phyloP scores from a whole-genome alignment of 495 filamentous ascomycete genomes.

The Penicillium parvum region DNA sequence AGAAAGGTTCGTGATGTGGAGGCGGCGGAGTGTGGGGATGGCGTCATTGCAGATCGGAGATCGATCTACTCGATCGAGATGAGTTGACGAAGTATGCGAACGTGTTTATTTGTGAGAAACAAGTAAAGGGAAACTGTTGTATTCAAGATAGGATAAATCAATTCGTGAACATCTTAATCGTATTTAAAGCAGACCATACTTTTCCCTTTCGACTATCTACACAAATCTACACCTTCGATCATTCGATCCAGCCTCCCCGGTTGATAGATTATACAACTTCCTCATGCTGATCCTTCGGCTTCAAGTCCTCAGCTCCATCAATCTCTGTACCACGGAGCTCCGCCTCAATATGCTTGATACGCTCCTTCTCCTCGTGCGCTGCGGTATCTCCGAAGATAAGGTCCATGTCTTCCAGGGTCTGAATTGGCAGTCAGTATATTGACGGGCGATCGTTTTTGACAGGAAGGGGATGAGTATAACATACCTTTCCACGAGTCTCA shows the following conservation, averaged over 20 bases:
- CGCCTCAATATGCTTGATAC: constrained; percentile 67
- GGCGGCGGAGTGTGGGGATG: constrained; percentile 14
- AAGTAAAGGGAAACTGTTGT: no score
- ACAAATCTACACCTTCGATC: no score
- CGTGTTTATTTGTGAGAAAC: no score
- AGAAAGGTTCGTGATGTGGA: constrained; percentile 1
- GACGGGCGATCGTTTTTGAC: not conserved
- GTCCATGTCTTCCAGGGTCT: constrained; percentile 59
- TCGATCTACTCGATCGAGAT: no score
- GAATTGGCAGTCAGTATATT: not conserved
- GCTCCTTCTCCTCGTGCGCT: constrained; percentile 65
- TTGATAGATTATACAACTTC: constrained; percentile 18
- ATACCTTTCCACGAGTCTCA: constrained; percentile 53
- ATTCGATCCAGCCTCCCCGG: no score
- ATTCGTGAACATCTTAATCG: no score
- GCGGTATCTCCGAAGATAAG: constrained; percentile 70
- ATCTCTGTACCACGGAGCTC: constrained; percentile 50
- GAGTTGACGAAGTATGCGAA: no score
- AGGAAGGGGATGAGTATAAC: not conserved
- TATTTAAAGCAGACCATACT: no score
- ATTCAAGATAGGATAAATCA: no score
- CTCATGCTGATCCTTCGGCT: constrained; percentile 23
- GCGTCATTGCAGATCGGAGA: constrained; percentile 12
- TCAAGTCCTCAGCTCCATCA: constrained; percentile 25
- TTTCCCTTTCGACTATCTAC: no score